Conservation (phyloP, 169 alveolate species). For the Eimeria brunetti region DNA sequence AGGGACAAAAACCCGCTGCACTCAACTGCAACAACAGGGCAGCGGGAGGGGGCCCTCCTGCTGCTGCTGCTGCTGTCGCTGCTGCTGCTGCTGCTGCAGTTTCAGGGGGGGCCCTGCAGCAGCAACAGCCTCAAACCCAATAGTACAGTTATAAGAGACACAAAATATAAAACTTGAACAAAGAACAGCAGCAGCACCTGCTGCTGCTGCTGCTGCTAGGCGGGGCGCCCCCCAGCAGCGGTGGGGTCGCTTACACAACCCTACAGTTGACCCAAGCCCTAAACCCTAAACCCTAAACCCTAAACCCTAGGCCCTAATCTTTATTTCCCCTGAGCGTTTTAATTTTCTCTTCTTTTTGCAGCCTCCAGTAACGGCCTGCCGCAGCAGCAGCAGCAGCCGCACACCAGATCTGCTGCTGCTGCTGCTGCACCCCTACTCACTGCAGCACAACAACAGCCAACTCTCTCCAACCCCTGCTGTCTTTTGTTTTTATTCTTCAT, state of each 20-base stretch:
- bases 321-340: background rate
- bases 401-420: background rate
- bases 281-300: background rate
- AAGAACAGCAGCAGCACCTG: slow-evolving; percentile 12
- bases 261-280: background rate
- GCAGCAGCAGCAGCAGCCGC: background rate
- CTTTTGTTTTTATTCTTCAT: no score
- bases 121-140: background rate
- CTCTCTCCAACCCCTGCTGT: no score
- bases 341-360: background rate
- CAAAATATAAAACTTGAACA: background rate
- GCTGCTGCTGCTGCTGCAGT: no score
- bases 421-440: no score
- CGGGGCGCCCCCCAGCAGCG: slow-evolving; percentile 7
- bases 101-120: slow-evolving; percentile 27
- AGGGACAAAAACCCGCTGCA: background rate
- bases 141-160: background rate
- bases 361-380: background rate
- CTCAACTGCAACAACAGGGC: background rate
- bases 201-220: no score
- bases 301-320: background rate
- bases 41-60: background rate
- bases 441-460: no score
- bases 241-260: slow-evolving; percentile 26
- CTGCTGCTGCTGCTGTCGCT: background rate